phyloP scores from a whole-genome alignment of 202 grass and related monocot species.

The Panicum virgatum region DNA sequence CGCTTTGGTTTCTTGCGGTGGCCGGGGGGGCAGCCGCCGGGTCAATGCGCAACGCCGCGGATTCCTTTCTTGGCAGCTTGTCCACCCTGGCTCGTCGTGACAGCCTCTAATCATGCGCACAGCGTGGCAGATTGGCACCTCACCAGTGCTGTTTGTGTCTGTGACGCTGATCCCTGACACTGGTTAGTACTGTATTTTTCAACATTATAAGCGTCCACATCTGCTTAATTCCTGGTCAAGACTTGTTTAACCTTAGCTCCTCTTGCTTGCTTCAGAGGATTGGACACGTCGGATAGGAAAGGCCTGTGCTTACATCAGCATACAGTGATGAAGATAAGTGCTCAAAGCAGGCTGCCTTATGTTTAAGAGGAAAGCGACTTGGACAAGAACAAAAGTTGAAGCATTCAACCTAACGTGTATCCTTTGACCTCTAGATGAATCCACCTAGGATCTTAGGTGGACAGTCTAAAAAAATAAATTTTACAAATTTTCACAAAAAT shows the following conservation, averaged over 20 bases:
- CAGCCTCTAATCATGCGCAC: background rate
- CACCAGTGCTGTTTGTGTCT: background rate
- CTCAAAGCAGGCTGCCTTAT: background rate
- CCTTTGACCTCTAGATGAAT: too few relatives aligned
- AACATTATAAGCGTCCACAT: background rate
- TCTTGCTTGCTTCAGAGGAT: background rate
- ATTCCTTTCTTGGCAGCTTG: background rate
- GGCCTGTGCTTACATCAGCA: background rate
- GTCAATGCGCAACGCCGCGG: conserved; percentile 2
- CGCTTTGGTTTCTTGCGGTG: background rate
- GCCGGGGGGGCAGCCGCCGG: background rate
- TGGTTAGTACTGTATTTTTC: background rate
- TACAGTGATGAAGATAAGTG: background rate
- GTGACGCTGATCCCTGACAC: background rate
- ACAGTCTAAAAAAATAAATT: too few relatives aligned
- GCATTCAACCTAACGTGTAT: background rate
- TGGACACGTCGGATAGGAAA: background rate
- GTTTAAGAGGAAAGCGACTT: background rate
- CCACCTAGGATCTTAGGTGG: too few relatives aligned
- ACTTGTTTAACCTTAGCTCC: background rate
- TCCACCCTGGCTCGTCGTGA: background rate
- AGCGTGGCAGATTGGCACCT: background rate
- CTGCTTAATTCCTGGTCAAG: background rate
- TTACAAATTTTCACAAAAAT: too few relatives aligned
- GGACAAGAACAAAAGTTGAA: background rate